Conservation (phyloP, 345 rosid species). For the Eutrema japonicum region DNA sequence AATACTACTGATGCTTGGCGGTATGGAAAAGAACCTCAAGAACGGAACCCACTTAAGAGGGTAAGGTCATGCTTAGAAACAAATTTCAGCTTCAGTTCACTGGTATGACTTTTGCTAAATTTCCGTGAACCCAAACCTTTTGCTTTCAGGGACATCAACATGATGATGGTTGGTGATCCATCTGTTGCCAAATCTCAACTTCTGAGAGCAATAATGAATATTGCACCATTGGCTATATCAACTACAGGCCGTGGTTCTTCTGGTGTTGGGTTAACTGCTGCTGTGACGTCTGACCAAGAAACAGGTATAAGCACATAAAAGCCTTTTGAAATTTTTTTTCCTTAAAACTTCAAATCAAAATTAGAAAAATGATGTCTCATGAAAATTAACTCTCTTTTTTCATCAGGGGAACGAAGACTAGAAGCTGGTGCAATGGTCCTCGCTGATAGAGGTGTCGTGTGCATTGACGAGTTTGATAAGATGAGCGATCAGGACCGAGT, state of each 20-base stretch:
- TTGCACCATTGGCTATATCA: conserved; percentile 99
- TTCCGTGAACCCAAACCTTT: conserved; percentile 11
- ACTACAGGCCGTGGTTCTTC: conserved; percentile 99
- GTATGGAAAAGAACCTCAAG: conserved; percentile 90
- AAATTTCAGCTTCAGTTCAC: background rate
- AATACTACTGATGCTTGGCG: conserved; percentile 87
- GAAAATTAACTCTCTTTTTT: conserved; percentile 17
- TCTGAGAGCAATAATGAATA: conserved; percentile 92
- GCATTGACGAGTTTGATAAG: conserved; percentile 99
- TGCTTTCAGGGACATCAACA: conserved; percentile 81
- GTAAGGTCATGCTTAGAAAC: conserved; percentile 44
- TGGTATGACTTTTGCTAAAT: conserved; percentile 19
- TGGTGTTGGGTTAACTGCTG: conserved; percentile 99
- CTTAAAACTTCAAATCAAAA: background rate
- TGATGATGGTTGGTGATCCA: conserved; percentile 99
- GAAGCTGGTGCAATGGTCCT: conserved; percentile 99
- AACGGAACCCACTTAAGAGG: conserved; percentile 98
- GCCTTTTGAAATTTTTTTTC: background rate
- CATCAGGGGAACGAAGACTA: conserved; percentile 91
- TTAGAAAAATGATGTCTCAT: background rate
- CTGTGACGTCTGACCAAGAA: conserved; percentile 99
- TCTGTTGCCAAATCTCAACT: conserved; percentile 99
- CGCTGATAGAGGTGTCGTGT: conserved; percentile 95
- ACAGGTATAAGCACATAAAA: conserved; percentile 59
- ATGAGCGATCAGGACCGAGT: conserved; percentile 99